Conservation (phyloP, 257 asterid genomes). For the Fraxinus pennsylvanica region DNA sequence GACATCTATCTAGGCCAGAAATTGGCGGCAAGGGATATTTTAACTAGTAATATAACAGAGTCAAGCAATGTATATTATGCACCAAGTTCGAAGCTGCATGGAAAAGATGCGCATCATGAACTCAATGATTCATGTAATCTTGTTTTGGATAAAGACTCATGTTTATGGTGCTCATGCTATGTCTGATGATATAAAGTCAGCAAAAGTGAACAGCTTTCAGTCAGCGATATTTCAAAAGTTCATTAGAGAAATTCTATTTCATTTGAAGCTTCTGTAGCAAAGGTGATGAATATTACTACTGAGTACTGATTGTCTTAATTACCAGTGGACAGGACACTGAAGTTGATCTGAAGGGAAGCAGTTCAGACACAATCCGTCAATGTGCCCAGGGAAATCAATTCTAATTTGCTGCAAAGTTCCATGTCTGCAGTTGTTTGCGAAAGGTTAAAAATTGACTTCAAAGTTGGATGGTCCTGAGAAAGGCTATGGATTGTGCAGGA, state of each 20-base stretch:
- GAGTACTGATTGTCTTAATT: constrained; percentile 22
- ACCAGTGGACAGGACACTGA: constrained; percentile 28
- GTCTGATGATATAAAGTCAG: constrained; percentile 16
- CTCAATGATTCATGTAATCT: constrained; percentile 13
- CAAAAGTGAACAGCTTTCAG: not conserved
- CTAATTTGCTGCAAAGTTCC: constrained; percentile 45
- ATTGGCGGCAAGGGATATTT: constrained; percentile 26
- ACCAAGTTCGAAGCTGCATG: constrained; percentile 24
- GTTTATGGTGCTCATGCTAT: constrained; percentile 25
- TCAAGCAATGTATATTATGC: constrained; percentile 14
- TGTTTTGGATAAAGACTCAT: constrained; percentile 22
- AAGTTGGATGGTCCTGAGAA: constrained; percentile 62
- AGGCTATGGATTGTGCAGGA: constrained; percentile 63
- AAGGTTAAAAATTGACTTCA: constrained; percentile 58
- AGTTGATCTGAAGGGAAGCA: constrained; percentile 37
- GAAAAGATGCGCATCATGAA: not conserved
- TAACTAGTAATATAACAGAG: constrained; percentile 31
- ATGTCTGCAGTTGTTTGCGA: constrained; percentile 49
- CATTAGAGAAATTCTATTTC: constrained; percentile 24
- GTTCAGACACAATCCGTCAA: constrained; percentile 49
- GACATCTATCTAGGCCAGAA: constrained; percentile 23
- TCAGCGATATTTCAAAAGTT: constrained; percentile 17
- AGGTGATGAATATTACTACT: constrained; percentile 14
- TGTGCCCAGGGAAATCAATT: constrained; percentile 34
- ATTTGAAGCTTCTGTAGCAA: constrained; percentile 30